phyloP scores from a whole-genome alignment of 2,329 filamentous ascomycete species.

The Graphilbum sp. region DNA sequence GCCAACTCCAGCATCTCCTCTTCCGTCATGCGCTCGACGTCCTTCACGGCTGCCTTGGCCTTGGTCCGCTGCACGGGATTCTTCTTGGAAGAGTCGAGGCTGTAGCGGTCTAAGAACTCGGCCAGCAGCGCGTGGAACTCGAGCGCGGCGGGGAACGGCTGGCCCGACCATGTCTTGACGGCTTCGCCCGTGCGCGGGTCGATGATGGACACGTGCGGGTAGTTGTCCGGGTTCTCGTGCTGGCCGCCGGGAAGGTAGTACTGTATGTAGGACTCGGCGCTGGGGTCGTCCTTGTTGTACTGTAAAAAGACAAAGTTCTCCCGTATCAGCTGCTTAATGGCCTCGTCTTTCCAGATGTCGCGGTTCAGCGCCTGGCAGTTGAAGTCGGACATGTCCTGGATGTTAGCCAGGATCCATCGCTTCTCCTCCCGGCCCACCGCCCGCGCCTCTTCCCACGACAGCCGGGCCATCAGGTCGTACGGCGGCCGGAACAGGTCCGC shows the following conservation, averaged over 20 bases:
- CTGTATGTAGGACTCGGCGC: slow-evolving; percentile 65
- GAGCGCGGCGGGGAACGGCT: slow-evolving; percentile 49
- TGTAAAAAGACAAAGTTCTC: slow-evolving; percentile 96
- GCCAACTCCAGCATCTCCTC: slow-evolving; percentile 96
- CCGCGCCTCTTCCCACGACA: slow-evolving; percentile 72
- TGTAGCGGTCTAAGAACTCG: slow-evolving; percentile 96
- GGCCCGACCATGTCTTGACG: slow-evolving; percentile 88
- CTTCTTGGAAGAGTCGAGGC: slow-evolving; percentile 70
- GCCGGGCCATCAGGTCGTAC: slow-evolving; percentile 68
- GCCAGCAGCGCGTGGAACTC: slow-evolving; percentile 86
- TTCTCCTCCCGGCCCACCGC: slow-evolving; percentile 71
- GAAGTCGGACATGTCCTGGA: slow-evolving; percentile 87
- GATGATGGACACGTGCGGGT: slow-evolving; percentile 89
- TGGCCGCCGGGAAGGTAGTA: slow-evolving; percentile 66
- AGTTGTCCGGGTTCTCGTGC: slow-evolving; percentile 72
- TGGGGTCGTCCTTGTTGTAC: slow-evolving; percentile 71
- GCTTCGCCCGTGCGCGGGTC: slow-evolving; percentile 93
- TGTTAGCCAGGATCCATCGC: slow-evolving; percentile 92
- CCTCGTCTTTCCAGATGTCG: slow-evolving; percentile 84
- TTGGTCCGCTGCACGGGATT: slow-evolving; percentile 81
- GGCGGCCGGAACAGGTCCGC: slow-evolving; percentile 88
- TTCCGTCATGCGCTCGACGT: slow-evolving; percentile 82
- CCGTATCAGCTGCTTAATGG: slow-evolving; percentile 61
- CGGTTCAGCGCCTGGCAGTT: slow-evolving; percentile 88
- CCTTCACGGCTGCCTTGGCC: slow-evolving; percentile 44